Conservation (phyloP, 1,284 basidiomycete genomes). For the Irpex sp. region DNA sequence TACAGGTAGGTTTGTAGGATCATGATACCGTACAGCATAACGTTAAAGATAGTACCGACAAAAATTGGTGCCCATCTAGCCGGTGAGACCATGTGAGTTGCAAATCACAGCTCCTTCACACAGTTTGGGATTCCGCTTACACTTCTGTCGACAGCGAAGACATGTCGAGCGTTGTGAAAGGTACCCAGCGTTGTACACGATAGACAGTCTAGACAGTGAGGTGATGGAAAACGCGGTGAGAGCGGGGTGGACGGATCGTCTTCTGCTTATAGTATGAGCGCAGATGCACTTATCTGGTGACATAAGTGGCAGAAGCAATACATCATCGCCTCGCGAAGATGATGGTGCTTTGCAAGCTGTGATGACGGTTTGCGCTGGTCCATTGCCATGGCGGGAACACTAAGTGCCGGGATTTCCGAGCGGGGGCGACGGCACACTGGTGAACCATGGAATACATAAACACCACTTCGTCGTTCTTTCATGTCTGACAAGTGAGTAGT, state of each 20-base stretch:
- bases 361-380: not conserved
- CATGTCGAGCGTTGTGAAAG: not conserved
- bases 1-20: slow-evolving; percentile 38
- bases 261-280: not conserved
- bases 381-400: not conserved
- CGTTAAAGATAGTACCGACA: slow-evolving; percentile 34
- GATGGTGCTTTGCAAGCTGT: not conserved
- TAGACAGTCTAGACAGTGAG: not conserved
- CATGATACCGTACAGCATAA: slow-evolving; percentile 36
- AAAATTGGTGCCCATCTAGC: slow-evolving; percentile 36
- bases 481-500: no score
- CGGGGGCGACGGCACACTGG: not conserved
- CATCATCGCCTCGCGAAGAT: not conserved
- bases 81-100: not conserved
- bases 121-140: not conserved
- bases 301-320: not conserved
- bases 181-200: not conserved
- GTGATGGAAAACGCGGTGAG: not conserved
- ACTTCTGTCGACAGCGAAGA: not conserved
- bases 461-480: no score
- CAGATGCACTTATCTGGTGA: not conserved
- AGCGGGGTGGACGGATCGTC: not conserved
- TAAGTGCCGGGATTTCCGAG: not conserved
- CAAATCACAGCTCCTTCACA: not conserved
- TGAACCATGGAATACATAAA: no score